phyloP scores from a whole-genome alignment of 495 filamentous ascomycete species.

The Neurospora sp. region DNA sequence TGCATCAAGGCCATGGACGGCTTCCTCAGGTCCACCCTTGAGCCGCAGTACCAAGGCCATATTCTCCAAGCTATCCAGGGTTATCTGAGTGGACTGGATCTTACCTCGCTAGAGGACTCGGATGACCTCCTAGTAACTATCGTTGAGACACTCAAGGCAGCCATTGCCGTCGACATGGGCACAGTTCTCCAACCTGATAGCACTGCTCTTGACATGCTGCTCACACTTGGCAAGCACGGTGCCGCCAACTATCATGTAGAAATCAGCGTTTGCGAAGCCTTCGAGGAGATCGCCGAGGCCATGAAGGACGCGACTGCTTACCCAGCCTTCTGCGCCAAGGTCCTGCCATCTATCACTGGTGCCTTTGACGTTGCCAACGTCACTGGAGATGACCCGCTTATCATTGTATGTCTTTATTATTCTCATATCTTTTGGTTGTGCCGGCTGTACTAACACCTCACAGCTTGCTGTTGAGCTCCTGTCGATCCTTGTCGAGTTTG shows the following conservation, averaged over 20 bases:
- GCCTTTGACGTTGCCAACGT: constrained; percentile 81
- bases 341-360: constrained; percentile 75
- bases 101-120: constrained; percentile 70
- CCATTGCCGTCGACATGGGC: constrained; percentile 64
- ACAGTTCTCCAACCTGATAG: constrained; percentile 58
- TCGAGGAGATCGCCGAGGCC: constrained; percentile 64
- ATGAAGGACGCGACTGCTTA: constrained; percentile 58
- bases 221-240: constrained; percentile 78
- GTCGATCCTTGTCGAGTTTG: constrained; percentile 68
- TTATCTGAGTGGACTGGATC: constrained; percentile 67
- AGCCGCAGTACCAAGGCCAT: constrained; percentile 54
- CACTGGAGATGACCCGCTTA: constrained; percentile 72
- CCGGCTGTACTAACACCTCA: constrained; percentile 5
- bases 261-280: constrained; percentile 75
- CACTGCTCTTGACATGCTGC: constrained; percentile 71
- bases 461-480: constrained; percentile 78
- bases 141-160: constrained; percentile 76
- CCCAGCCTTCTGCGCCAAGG: constrained; percentile 71
- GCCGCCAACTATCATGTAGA: constrained; percentile 80
- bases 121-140: constrained; percentile 88
- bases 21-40: constrained; percentile 49
- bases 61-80: constrained; percentile 68
- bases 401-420: constrained; percentile 42
- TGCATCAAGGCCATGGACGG: constrained; percentile 84
- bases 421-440: background rate